These are phyloP conservation scores for Sordariomycetes sp. DNA, from an alignment of 2,329 filamentous ascomycete genomes.

Conservation along the genomic window DNA sequence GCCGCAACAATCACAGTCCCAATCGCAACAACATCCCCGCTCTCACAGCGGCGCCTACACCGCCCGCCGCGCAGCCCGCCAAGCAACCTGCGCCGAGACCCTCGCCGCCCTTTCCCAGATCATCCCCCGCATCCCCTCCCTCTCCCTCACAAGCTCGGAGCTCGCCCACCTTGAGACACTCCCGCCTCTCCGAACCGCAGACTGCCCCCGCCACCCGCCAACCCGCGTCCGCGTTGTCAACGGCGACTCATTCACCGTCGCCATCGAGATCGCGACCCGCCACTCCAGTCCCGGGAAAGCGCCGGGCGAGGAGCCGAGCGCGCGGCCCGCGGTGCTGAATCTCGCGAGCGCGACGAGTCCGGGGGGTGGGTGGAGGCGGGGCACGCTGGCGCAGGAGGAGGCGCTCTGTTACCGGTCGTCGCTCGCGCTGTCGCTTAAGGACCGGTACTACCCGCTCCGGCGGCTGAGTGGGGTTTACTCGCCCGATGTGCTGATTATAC, in stretches of 20 bases:
- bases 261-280: constrained; percentile 21
- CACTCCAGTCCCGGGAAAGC: constrained; percentile 9
- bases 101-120: constrained; percentile 29
- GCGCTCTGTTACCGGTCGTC: constrained; percentile 51
- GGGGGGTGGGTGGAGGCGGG: constrained; percentile 52
- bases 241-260: constrained; percentile 43
- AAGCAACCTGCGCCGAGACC: constrained; percentile 22
- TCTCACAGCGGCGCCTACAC: neutral
- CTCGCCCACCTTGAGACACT: constrained; percentile 20
- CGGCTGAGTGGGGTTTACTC: constrained; percentile 41
- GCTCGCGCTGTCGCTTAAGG: constrained; percentile 31
- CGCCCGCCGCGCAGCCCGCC: neutral
- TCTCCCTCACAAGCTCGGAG: constrained; percentile 22
- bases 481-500: constrained; percentile 44
- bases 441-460: constrained; percentile 36
- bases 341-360: constrained; percentile 44
- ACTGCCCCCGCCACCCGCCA: constrained; percentile 26
- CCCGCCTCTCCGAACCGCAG: constrained; percentile 21
- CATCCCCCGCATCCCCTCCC: constrained; percentile 26
- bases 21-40: neutral
- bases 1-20: neutral
- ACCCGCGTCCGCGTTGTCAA: constrained; percentile 34
- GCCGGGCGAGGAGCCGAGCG: constrained; percentile 6
- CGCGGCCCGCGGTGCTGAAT: constrained; percentile 46
- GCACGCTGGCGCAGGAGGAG: constrained; percentile 55